These are phyloP conservation scores for Ophiostoma sp. DNA, from an alignment of 2,329 filamentous ascomycete genomes.

Conservation along the genomic window DNA sequence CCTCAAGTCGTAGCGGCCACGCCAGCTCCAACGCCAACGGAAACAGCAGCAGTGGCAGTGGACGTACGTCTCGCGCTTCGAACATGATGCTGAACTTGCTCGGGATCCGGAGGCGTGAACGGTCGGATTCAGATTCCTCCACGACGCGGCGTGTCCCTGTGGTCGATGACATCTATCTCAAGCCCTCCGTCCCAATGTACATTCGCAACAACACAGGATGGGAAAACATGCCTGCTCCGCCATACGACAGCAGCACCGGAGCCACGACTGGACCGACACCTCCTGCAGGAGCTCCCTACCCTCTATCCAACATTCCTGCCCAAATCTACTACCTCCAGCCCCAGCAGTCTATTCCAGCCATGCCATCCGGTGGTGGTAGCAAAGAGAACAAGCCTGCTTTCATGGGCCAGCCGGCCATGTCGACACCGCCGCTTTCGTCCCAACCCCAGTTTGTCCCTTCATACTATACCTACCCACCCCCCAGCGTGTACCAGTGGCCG, in stretches of 20 bases:
- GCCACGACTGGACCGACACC: background rate
- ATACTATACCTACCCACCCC: background rate
- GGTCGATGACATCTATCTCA: constrained; percentile 12
- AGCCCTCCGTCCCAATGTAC: constrained; percentile 18
- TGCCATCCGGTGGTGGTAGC: background rate
- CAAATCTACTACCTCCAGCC: constrained; percentile 27
- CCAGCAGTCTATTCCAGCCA: background rate
- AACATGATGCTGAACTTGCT: constrained; percentile 23
- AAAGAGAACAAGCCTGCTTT: background rate
- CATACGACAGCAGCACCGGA: background rate
- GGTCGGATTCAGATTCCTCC: background rate
- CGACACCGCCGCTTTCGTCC: background rate
- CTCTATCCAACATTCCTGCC: constrained; percentile 27
- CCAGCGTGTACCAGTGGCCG: background rate
- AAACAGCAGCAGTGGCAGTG: background rate
- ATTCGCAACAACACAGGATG: constrained; percentile 12
- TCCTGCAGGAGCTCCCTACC: constrained; percentile 10
- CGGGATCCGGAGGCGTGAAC: constrained; percentile 20
- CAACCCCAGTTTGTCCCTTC: background rate
- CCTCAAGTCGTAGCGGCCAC: no score
- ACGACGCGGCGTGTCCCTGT: background rate
- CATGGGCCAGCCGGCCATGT: background rate
- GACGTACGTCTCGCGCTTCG: constrained; percentile 16
- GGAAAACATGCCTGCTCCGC: constrained; percentile 22
- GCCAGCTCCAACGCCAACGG: background rate